Conservation (phyloP, 768 basidiomycete species). For the Rubroboletus pulcherrimus region DNA sequence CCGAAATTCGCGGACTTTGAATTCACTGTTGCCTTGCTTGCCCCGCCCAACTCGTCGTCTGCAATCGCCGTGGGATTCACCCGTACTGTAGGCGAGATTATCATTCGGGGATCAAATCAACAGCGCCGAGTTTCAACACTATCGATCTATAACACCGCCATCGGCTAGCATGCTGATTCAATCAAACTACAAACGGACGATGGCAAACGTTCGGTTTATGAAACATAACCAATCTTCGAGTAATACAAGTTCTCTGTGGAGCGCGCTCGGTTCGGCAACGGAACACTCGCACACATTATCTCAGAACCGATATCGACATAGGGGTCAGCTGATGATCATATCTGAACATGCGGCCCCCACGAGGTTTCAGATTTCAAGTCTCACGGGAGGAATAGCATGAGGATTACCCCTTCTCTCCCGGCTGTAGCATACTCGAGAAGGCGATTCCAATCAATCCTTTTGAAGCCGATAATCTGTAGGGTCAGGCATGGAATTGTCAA, state of each 20-base stretch:
- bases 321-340: slow-evolving; percentile 19
- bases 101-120: slow-evolving; percentile 7
- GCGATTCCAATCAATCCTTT: slow-evolving; percentile 15
- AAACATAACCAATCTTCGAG: neutral
- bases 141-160: slow-evolving; percentile 9
- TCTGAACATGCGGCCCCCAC: slow-evolving; percentile 23
- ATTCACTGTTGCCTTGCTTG: slow-evolving; percentile 1
- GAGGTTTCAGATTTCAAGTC: slow-evolving; percentile 20
- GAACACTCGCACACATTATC: neutral
- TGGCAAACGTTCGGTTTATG: neutral
- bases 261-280: neutral
- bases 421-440: neutral
- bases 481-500: neutral
- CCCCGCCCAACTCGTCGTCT: neutral
- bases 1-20: slow-evolving; percentile 29
- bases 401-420: slow-evolving; percentile 2
- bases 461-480: neutral
- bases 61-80: slow-evolving; percentile 14
- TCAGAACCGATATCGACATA: slow-evolving; percentile 9
- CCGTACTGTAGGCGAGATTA: slow-evolving; percentile 8
- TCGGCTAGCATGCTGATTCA: slow-evolving; percentile 10
- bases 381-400: slow-evolving; percentile 11
- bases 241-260: neutral
- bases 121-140: slow-evolving; percentile 5
- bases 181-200: slow-evolving; percentile 4